Base-by-base conservation (phyloP, 1,284 basidiomycete species). In the Hortiboletus rubellus region DNA sequence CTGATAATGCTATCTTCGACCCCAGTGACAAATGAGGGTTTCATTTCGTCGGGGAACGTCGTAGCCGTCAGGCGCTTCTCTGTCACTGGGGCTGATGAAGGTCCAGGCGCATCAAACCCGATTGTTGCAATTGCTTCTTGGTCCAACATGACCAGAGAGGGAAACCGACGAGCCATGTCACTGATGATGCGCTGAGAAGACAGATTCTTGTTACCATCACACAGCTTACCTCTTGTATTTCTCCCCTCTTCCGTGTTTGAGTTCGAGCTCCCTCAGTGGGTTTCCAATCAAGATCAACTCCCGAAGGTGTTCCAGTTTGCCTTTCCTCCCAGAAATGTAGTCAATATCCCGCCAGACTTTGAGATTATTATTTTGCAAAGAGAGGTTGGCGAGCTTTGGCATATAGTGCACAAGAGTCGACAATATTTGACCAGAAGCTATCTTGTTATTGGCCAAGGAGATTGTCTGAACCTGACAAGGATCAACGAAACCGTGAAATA, bases 271-370 rank as follows among this genome's bases (percentile, higher is more conserved):
- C 53, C 87, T 82, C 46, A 96, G 63, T 3, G 93, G 94, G 67
- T 95, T 96, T 24, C 89, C 92, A 10, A 81, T 76, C 51, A 96
- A 74, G 42, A 96, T 82, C 44, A 96, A 72, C 74, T 96, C 94
- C 54, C 85, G 79, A 46, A 94, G 73, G 59, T 85, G 74, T 40
- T 79, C 69, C 52, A 92, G 69, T 63, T 84, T 85, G 34, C 82
- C 82, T 63, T 79, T 86, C 60, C 80, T 78, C 44, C 81, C 77
- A 8, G 84, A 81, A 53, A 91, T 79, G 58, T 72, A 77, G 59
- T 89, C 86, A 5, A 94, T 69, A 58, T 92, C 89, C 64, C 79
- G 84, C 79, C 85, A 86, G 1, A 76, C 70, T n/a, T 76, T 75
- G 15, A 94, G 72, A 41, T 79, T 78, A 67, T 94, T 94, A 60